Evolutionary conservation across 2,329 filamentous ascomycete genomes (phyloP).

Genomic region (Ascochyta koolunga): DNA sequence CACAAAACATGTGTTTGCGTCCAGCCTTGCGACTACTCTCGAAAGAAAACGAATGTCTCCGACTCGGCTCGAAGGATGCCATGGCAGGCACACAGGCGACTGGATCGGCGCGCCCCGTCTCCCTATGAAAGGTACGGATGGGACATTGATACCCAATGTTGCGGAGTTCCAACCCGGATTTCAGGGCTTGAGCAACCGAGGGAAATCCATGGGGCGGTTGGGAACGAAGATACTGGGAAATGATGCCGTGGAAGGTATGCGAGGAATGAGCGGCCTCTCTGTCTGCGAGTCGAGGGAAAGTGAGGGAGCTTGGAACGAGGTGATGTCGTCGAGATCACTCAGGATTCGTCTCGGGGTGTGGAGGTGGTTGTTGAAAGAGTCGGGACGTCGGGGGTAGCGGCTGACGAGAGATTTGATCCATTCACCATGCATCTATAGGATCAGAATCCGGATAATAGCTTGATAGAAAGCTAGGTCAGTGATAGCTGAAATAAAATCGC

Average conservation of each 20-base stretch:
- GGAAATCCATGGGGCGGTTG: background rate
- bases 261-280: background rate
- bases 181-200: background rate
- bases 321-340: background rate
- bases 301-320: background rate
- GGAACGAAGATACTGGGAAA: background rate
- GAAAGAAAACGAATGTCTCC: background rate
- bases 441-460: background rate
- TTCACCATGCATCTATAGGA: background rate
- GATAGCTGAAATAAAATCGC: constrained; percentile 3
- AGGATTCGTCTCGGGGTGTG: background rate
- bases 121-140: too few species aligned
- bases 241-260: background rate
- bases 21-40: background rate
- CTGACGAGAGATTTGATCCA: background rate
- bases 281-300: background rate
- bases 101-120: background rate
- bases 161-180: too few species aligned
- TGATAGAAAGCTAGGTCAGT: constrained; percentile 1
- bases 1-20: background rate
- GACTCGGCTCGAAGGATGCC: background rate
- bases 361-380: background rate
- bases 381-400: background rate
- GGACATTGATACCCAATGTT: too few species aligned
- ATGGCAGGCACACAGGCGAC: background rate